Evolutionary conservation across 495 filamentous ascomycete species (phyloP), one percentile per base, ranked within the genome.

Genomic region (Penicillium soppii): DNA sequence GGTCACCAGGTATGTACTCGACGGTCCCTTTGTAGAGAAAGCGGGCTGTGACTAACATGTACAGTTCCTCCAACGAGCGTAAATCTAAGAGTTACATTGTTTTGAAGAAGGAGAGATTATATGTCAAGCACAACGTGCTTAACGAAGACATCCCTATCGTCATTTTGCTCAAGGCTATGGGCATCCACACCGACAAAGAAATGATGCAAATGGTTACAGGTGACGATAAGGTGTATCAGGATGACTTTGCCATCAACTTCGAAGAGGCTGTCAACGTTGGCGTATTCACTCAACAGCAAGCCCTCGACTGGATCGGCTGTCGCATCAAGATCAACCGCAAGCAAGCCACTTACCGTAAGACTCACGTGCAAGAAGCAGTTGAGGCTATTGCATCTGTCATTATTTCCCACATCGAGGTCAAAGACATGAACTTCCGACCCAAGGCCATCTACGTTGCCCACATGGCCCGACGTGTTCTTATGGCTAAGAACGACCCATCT

Each of bases 21-120:
- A 55, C 49, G 48, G 19, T 20, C 1, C 13, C 13, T 7, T 22
- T 60, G 21, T 39, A 13, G 43, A 32, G 29, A 32, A 32, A 32
- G 29, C 7, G 13, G 3, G 3, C 8, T 8, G 12, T 16, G 1
- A 21, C 47, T 49, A 17, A 49, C 3, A 12, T 43, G 20, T 22
- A 16, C 32, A 95, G 91, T 82, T 96, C 91, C 12, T 97, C 95
- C 3, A 90, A 96, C 61, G 92, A 97, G 71, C 83, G 92, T 40
- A 96, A 97, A 68, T 96, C 92, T 5, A 98, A 98, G 73, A 96
- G 88, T 50, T 96, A 97, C 55, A 91, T 97, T 19, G 73, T 92
- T 25, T 72, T 91, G 40, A 97, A 96, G 67, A 96, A 97, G 63
- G 92, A 94, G 16, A 81, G 86, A 16, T 88, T 97, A 17, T 86